phyloP scores from a whole-genome alignment of 1,284 basidiomycete species.

The Sutorius eximius region DNA sequence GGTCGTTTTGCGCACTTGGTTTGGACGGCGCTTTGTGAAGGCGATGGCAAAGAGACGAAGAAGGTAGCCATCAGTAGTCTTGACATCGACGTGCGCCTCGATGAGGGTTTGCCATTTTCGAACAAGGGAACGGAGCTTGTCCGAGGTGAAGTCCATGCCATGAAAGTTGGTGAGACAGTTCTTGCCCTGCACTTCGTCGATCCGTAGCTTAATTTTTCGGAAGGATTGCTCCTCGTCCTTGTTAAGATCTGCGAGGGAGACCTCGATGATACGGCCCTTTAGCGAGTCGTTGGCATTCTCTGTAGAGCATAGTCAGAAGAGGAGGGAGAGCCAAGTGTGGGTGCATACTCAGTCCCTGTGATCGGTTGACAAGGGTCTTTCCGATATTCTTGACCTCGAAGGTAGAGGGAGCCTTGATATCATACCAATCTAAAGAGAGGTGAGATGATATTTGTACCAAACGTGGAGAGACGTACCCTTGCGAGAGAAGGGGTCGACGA shows the following conservation, averaged over 20 bases:
- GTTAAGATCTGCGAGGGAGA: conserved; percentile 97
- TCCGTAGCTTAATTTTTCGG: conserved; percentile 98
- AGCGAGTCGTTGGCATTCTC: conserved; percentile 99
- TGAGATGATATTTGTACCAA: conserved; percentile 2
- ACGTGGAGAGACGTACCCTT: conserved; percentile 65
- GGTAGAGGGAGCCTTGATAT: conserved; percentile 98
- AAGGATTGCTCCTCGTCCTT: conserved; percentile 99
- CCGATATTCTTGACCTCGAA: conserved; percentile 97
- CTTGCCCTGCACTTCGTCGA: conserved; percentile 98
- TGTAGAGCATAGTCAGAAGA: conserved; percentile 36
- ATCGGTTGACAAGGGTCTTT: conserved; percentile 99
- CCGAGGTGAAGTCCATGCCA: conserved; percentile 99
- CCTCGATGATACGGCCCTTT: conserved; percentile 95
- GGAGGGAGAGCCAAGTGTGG: neutral
- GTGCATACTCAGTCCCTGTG: conserved; percentile 92
- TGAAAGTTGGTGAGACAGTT: conserved; percentile 99
- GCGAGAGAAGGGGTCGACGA: conserved; percentile 99
- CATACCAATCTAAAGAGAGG: conserved; percentile 87
- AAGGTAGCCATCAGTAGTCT: conserved; percentile 99
- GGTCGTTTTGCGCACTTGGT: conserved; percentile 99
- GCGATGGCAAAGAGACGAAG: conserved; percentile 98
- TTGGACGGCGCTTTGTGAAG: conserved; percentile 96
- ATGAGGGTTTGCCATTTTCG: conserved; percentile 99
- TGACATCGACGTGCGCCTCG: conserved; percentile 98
- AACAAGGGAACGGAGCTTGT: conserved; percentile 99